phyloP scores from a whole-genome alignment of 2,329 filamentous ascomycete species.

The Penicillium aurantiogriseum region DNA sequence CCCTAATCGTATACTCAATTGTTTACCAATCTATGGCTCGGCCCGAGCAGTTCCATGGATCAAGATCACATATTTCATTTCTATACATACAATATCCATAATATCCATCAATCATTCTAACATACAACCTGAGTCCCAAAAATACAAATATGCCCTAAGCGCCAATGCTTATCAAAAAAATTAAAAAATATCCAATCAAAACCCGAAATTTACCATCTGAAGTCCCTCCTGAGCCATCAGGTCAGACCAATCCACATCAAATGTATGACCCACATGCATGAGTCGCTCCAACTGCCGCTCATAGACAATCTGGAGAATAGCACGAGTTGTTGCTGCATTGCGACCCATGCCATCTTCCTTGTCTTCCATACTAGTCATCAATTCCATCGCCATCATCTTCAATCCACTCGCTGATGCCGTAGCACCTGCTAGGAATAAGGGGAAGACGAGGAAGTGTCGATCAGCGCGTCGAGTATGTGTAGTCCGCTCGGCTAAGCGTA shows the following conservation, averaged over 20 bases:
- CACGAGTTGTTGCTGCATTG: slow-evolving; percentile 47
- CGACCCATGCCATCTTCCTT: slow-evolving; percentile 46
- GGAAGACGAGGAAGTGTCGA: slow-evolving; percentile 51
- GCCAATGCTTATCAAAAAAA: slow-evolving; percentile 4
- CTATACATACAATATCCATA: slow-evolving; percentile 19
- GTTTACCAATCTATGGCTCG: not conserved
- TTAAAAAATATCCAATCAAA: slow-evolving; percentile 30
- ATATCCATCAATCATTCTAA: slow-evolving; percentile 17
- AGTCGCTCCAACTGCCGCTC: slow-evolving; percentile 48
- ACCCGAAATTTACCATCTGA: slow-evolving; percentile 53
- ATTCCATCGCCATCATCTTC: slow-evolving; percentile 49
- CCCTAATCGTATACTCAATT: too few species aligned
- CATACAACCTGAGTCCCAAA: slow-evolving; percentile 9
- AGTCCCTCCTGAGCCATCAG: slow-evolving; percentile 48
- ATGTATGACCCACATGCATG: slow-evolving; percentile 39
- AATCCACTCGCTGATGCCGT: slow-evolving; percentile 43
- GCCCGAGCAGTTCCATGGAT: slow-evolving; percentile 2
- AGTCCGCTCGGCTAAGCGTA: slow-evolving; percentile 45
- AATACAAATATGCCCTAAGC: slow-evolving; percentile 2
- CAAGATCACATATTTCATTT: slow-evolving; percentile 13
- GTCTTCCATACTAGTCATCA: slow-evolving; percentile 50
- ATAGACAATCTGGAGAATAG: slow-evolving; percentile 49
- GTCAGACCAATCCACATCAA: slow-evolving; percentile 53
- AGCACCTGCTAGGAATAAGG: slow-evolving; percentile 54
- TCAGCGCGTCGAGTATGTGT: slow-evolving; percentile 41